These are phyloP conservation scores for Oryza longistaminata DNA, from an alignment of 176 grass and related monocot species.

Conservation along the genomic window DNA sequence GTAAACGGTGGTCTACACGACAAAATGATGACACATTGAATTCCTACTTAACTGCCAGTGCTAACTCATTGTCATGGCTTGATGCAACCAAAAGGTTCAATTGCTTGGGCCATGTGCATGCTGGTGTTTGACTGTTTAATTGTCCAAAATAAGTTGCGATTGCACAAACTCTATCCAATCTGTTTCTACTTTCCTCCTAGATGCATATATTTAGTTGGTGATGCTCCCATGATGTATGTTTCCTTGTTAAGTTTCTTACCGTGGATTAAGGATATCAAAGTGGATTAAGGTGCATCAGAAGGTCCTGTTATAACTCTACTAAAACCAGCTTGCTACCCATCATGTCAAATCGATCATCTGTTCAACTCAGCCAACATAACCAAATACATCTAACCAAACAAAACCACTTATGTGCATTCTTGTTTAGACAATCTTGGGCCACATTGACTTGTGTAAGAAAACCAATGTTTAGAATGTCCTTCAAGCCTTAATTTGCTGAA, in stretches of 20 bases:
- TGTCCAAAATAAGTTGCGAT: not conserved
- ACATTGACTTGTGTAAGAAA: not conserved
- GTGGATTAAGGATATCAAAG: not conserved
- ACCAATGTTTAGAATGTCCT: not conserved
- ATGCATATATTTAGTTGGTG: constrained; percentile 15
- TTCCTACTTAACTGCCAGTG: not conserved
- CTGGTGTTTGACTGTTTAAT: not conserved
- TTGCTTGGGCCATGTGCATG: not conserved
- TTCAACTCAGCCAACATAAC: not conserved
- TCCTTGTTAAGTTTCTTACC: not conserved
- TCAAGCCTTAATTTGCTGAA: not conserved
- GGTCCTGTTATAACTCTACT: not conserved
- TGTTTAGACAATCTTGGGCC: not conserved
- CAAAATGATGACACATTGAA: not conserved
- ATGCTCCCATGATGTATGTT: not conserved
- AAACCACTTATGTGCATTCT: not conserved
- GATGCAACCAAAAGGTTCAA: not conserved
- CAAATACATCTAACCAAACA: not conserved
- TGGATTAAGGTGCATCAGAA: not conserved
- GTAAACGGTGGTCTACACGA: not conserved
- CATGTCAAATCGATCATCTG: not conserved
- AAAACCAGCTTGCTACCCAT: not conserved
- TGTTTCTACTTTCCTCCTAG: not conserved
- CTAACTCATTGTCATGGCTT: constrained; percentile 17
- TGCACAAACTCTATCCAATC: not conserved